Evolutionary conservation across 805 yeast species (phyloP), one percentile per base, ranked within the genome.

Genomic region (Wickerhamiella qilinensis): DNA sequence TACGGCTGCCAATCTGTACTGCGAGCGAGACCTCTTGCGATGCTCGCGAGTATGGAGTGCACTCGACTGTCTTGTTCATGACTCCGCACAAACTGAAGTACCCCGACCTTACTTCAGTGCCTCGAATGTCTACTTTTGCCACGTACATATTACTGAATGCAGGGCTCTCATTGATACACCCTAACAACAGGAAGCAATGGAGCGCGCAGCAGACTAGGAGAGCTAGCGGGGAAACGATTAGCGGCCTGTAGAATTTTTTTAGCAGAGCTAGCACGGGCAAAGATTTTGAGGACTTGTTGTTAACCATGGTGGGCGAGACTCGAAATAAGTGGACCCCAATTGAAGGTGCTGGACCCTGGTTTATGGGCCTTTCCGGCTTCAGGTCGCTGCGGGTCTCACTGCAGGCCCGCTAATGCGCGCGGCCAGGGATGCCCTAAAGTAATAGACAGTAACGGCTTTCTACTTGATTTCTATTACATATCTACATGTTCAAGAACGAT

Each of bases 1-100:
- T 41, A 19, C 39, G 44, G 15, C 33, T 22, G 22, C 45, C 27
- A 33, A 47, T 41, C 33, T 20, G 22, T 16, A 40, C 42, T 8
- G 43, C 43, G 27, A 29, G 31, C 9, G 9, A 11, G 6, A 22
- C 25, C 6, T 22, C 25, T 37, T 33, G 22, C 35, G 36, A 5
- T 6, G 28, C 14, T 29, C 37, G 20, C 2, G 30, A 20, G 31
- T 33, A 24, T 11, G 35, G 21, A 9, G 27, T 22, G 9, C 33
- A 21, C 34, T 24, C 30, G 24, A 30, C 21, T 12, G 37, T 21
- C 35, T 35, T 22, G 24, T 30, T 34, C n/a, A 22, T 15, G 20
- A 15, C 27, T 5, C 14, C 22, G 15, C 41, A 38, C 17, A 38
- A n/a, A 7, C 37, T 34, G 20, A 38, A 24, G 33, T 38, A 38